Conservation (phyloP, 495 filamentous ascomycete species). For the Beverwykella pulmonaria region DNA sequence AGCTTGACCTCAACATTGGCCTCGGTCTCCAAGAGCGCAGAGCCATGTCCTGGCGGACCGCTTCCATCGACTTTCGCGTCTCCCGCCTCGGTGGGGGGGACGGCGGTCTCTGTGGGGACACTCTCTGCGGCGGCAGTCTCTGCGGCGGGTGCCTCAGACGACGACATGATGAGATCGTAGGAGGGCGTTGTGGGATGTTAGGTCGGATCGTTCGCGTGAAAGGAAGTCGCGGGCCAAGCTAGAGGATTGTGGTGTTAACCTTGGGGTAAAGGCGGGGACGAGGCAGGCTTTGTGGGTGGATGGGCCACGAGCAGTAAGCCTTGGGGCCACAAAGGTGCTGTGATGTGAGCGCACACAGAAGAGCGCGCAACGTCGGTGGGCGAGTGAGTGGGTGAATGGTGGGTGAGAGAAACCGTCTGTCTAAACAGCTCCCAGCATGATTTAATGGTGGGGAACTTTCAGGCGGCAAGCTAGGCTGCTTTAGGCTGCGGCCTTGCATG, state of each 20-base stretch:
- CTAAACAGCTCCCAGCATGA: neutral
- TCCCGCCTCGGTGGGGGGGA: slow-evolving; percentile 19
- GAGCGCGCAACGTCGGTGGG: neutral
- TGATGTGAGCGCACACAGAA: neutral
- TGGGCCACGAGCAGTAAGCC: neutral
- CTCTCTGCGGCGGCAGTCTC: neutral
- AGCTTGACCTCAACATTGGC: slow-evolving; percentile 90
- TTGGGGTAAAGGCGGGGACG: neutral
- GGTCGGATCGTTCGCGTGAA: neutral
- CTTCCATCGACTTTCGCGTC: slow-evolving; percentile 35
- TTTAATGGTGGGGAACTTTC: neutral
- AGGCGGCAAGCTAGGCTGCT: slow-evolving; percentile 4
- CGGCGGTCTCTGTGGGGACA: neutral
- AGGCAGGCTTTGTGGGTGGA: neutral
- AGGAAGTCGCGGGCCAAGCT: neutral
- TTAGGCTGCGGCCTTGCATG: slow-evolving; percentile 1
- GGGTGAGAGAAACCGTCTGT: neutral
- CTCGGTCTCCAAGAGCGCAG: slow-evolving; percentile 66
- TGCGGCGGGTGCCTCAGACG: slow-evolving; percentile 7
- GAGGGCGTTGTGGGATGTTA: neutral
- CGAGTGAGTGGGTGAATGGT: neutral
- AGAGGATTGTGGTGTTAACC: neutral
- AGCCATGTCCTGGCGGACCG: slow-evolving; percentile 42
- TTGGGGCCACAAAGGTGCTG: neutral
- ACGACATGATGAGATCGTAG: neutral